A percentile compares a stretch with the other conserved stretches of the same genome.
Evolutionary conservation across 2,329 filamentous ascomycete species (phyloP).

Genomic region (Trichophyton equinum): DNA sequence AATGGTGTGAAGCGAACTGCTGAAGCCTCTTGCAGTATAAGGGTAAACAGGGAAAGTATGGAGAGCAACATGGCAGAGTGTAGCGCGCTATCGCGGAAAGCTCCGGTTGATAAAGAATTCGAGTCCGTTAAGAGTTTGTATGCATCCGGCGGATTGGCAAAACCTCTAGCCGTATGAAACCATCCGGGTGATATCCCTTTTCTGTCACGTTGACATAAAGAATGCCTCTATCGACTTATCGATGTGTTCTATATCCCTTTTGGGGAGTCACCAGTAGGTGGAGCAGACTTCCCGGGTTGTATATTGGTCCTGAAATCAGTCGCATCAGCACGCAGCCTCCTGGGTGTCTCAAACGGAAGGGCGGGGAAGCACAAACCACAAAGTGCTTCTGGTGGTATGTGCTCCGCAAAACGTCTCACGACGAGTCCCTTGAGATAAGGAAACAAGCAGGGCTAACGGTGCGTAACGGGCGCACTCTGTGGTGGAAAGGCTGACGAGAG

Average conservation of each 20-base stretch:
- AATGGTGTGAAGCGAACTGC: constrained; percentile 24
- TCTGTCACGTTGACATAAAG: background rate
- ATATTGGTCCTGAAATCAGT: background rate
- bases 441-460: background rate
- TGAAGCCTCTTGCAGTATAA: constrained; percentile 9
- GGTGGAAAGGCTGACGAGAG: background rate
- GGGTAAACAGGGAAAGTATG: background rate
- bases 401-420: background rate
- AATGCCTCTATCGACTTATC: background rate
- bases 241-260: background rate
- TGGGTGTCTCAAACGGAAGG: background rate
- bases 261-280: background rate
- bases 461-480: background rate
- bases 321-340: background rate
- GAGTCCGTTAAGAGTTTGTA: background rate
- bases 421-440: background rate
- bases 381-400: background rate
- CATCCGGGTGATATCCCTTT: background rate
- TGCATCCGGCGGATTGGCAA: background rate
- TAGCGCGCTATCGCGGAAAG: background rate
- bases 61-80: constrained; percentile 3
- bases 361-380: constrained; percentile 2
- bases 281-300: background rate
- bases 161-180: background rate
- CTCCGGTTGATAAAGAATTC: background rate